phyloP scores from a whole-genome alignment of 192 early-diverging fungal genomes.

The Martensiomyces pterosporus region DNA sequence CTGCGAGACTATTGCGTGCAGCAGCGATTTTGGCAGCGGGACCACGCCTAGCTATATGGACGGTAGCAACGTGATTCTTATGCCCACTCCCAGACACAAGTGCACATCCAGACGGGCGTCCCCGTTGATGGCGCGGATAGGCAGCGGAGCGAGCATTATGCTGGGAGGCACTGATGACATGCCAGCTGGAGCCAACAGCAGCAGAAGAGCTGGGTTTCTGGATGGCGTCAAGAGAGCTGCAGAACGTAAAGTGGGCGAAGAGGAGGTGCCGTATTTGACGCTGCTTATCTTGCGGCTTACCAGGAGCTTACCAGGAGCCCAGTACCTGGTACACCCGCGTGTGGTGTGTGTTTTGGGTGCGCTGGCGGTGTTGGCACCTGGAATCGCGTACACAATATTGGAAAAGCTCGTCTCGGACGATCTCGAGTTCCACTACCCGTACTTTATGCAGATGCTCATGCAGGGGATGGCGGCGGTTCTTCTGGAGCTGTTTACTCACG shows the following conservation, averaged over 20 bases:
- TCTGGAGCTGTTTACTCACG: slow-evolving; percentile 9
- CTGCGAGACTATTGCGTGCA: slow-evolving; percentile 8
- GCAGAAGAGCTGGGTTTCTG: too few species aligned
- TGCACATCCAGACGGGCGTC: too few species aligned
- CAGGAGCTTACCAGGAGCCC: background rate
- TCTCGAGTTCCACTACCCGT: slow-evolving; percentile 14
- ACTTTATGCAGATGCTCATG: slow-evolving; percentile 21
- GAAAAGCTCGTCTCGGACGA: slow-evolving; percentile 29
- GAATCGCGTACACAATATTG: slow-evolving; percentile 6
- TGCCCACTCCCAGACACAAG: background rate
- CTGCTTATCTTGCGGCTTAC: slow-evolving; percentile 7
- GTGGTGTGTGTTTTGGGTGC: slow-evolving; percentile 12
- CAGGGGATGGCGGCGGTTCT: slow-evolving; percentile 9
- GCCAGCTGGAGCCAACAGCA: too few species aligned
- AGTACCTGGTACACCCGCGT: slow-evolving; percentile 13
- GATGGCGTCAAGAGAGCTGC: too few species aligned
- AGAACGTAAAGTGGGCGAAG: slow-evolving; percentile 1
- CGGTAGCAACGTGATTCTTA: background rate
- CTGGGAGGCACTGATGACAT: too few species aligned
- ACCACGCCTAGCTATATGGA: slow-evolving; percentile 2
- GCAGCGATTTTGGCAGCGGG: slow-evolving; percentile 5
- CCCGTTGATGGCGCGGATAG: too few species aligned
- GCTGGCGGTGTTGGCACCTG: slow-evolving; percentile 3
- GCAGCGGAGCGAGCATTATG: too few species aligned
- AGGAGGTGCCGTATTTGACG: slow-evolving; percentile 19